Evolutionary conservation across 2,329 filamentous ascomycete genomes (phyloP).

Genomic region (Beauveria caledonica): DNA sequence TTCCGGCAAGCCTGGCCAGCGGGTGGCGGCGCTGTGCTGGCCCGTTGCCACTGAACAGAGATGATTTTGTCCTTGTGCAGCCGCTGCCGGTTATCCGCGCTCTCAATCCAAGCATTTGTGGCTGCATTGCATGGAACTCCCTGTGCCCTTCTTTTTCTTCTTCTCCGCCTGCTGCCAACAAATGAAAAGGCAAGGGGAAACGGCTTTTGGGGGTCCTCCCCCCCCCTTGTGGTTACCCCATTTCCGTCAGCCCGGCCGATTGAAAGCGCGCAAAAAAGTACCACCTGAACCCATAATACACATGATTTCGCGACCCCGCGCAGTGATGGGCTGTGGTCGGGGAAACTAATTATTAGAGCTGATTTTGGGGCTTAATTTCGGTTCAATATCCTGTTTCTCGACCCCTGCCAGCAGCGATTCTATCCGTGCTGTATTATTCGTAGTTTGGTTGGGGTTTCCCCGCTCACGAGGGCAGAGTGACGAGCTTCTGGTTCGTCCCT

Average conservation of each 20-base stretch:
- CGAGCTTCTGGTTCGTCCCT: too few species aligned
- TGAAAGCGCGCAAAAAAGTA: neutral
- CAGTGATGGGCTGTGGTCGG: neutral
- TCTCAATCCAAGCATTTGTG: neutral
- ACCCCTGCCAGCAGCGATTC: neutral
- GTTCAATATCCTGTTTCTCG: neutral
- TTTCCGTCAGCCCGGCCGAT: neutral
- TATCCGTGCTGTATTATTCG: neutral
- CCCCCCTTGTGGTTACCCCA: neutral
- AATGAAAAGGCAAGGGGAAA: neutral
- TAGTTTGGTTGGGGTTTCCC: too few species aligned
- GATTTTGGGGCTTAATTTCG: neutral
- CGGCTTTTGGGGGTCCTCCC: neutral
- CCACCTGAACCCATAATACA: neutral
- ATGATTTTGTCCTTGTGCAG: neutral
- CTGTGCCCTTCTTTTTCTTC: too few species aligned
- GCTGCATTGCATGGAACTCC: too few species aligned
- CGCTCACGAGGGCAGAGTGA: too few species aligned
- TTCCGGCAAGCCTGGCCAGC: neutral
- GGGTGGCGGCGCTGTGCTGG: neutral
- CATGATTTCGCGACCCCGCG: neutral
- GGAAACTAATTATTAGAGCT: too few species aligned
- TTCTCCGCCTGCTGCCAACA: neutral
- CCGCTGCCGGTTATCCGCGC: conserved; percentile 9
- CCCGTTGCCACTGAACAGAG: neutral